Conservation (phyloP, 2,329 filamentous ascomycete species). For the Aspergillus viridinutans region DNA sequence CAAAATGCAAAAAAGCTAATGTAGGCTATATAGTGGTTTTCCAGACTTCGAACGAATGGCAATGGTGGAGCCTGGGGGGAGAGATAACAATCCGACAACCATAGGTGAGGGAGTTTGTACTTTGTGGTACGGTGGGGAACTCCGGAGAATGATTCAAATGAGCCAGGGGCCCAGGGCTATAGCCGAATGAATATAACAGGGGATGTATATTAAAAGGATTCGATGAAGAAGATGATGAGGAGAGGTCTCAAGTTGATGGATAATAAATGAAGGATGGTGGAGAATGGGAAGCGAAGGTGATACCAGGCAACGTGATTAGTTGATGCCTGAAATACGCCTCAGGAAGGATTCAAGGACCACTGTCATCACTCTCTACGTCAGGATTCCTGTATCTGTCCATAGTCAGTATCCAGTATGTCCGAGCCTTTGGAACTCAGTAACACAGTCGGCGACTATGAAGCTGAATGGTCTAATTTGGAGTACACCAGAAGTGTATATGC, state of each 20-base stretch:
- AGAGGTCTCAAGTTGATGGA: not conserved
- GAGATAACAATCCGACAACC: not conserved
- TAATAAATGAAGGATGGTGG: not conserved
- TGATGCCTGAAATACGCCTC: not conserved
- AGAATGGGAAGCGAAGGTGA: not conserved
- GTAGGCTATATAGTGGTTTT: not conserved
- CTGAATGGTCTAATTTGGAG: too few relatives aligned
- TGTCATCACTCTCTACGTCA: not conserved
- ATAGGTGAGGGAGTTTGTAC: too few relatives aligned
- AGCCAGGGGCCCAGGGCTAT: not conserved
- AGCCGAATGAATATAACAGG: not conserved
- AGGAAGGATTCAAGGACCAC: too few relatives aligned
- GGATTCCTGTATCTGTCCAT: not conserved
- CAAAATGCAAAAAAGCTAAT: not conserved
- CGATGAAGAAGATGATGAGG: not conserved
- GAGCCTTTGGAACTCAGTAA: not conserved
- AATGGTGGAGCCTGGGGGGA: not conserved
- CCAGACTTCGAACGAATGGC: not conserved
- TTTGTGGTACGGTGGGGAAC: not conserved
- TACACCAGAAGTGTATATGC: not conserved
- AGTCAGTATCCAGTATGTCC: not conserved
- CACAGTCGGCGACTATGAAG: too few relatives aligned
- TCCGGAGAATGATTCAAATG: not conserved
- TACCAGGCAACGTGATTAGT: not conserved
- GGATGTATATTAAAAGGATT: not conserved